Evolutionary conservation across 306 rosid species (phyloP).

Genomic region (Inga laurina): DNA sequence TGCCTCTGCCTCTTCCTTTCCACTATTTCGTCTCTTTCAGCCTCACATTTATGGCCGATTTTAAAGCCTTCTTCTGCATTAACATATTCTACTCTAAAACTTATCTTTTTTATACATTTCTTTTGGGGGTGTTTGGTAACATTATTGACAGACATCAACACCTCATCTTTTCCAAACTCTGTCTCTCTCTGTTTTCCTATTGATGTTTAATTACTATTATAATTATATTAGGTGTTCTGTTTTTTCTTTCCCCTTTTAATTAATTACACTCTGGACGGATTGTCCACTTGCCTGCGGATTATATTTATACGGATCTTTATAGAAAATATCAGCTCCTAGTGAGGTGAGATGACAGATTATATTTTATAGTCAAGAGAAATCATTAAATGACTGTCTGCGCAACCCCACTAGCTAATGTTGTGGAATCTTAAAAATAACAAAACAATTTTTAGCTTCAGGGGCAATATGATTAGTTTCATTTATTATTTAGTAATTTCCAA

Average conservation of each 20-base stretch:
- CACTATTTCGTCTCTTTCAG: not conserved
- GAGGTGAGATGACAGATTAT: not conserved
- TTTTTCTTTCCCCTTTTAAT: not conserved
- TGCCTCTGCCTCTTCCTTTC: constrained; percentile 36
- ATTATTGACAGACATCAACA: constrained; percentile 38
- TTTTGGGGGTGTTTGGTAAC: constrained; percentile 2
- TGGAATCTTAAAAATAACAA: constrained; percentile 11
- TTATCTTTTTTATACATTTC: not conserved
- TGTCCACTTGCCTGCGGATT: constrained; percentile 22
- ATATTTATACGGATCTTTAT: not conserved
- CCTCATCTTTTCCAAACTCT: constrained; percentile 28
- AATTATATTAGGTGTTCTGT: not conserved
- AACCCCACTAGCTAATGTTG: not conserved
- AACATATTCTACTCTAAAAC: not conserved
- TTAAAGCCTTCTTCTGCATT: constrained; percentile 1
- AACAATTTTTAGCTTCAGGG: not conserved
- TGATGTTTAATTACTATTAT: not conserved
- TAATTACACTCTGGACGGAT: constrained; percentile 19
- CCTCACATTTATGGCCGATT: constrained; percentile 36
- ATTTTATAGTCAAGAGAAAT: not conserved
- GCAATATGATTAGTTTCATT: not conserved
- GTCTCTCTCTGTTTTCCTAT: constrained; percentile 7
- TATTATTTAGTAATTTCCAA: not conserved
- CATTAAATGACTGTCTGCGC: not conserved
- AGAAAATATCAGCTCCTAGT: not conserved